phyloP scores from a whole-genome alignment of 371 early-diverging fungal genomes.

The Dentiscutata heterogama region DNA sequence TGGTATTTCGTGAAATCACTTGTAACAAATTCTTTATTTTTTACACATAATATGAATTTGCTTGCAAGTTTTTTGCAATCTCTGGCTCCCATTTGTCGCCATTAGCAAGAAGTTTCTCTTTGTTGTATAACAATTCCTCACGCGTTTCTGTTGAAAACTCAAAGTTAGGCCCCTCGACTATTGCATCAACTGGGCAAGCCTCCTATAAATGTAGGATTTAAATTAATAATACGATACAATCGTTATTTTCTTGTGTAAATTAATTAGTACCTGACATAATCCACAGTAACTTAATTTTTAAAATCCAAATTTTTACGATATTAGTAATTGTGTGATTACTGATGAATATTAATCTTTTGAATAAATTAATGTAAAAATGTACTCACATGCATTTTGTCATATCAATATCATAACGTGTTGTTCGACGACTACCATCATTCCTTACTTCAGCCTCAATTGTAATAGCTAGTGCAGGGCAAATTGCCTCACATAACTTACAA shows the following conservation, averaged over 20 bases:
- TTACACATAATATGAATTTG: constrained; percentile 60
- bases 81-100: constrained; percentile 99
- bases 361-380: constrained; percentile 47
- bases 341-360: background rate
- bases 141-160: constrained; percentile 97
- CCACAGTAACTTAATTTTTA: constrained; percentile 84
- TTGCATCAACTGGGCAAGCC: constrained; percentile 97
- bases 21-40: too few relatives aligned
- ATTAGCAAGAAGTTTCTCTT: constrained; percentile 97
- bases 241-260: too few relatives aligned
- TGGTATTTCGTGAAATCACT: too few relatives aligned
- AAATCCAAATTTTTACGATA: background rate
- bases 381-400: constrained; percentile 94
- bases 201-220: constrained; percentile 50
- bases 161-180: constrained; percentile 98
- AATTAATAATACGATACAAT: too few relatives aligned
- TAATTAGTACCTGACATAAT: constrained; percentile 85
- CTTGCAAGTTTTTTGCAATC: constrained; percentile 78
- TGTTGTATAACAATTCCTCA: constrained; percentile 96
- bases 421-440: constrained; percentile 95
- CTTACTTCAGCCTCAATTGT: constrained; percentile 99
- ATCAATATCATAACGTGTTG: constrained; percentile 98
- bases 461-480: constrained; percentile 98
- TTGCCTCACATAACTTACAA: constrained; percentile 98
- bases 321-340: background rate